These are phyloP conservation scores for Saprolegnia parasitica DNA, from an alignment of 352 stramenopile species.

Conservation along the genomic window DNA sequence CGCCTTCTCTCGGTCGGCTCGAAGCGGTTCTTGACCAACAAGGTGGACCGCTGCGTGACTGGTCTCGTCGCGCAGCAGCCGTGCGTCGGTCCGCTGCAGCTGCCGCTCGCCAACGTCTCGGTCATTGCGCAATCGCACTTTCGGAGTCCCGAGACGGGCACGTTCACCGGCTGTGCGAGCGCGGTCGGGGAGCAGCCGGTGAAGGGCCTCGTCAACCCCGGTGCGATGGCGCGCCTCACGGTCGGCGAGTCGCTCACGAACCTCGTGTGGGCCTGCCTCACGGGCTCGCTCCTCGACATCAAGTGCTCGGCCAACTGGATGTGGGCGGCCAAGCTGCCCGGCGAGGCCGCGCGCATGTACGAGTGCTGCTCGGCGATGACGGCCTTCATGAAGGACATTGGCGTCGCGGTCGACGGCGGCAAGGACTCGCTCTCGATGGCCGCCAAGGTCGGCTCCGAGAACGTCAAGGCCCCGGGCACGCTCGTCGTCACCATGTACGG, in stretches of 20 bases:
- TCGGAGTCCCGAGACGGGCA: conserved; percentile 53
- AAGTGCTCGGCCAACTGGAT: conserved; percentile 99
- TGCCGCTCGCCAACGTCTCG: conserved; percentile 95
- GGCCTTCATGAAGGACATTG: conserved; percentile 92
- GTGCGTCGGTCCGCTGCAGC: conserved; percentile 96
- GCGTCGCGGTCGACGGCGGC: conserved; percentile 96
- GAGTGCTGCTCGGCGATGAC: conserved; percentile 96
- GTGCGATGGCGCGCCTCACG: conserved; percentile 94
- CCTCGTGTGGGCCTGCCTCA: conserved; percentile 93
- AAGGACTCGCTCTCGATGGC: conserved; percentile 99
- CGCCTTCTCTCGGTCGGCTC: conserved; percentile 95
- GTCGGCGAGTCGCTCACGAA: conserved; percentile 98
- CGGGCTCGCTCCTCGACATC: conserved; percentile 92
- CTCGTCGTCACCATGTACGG: conserved; percentile 98
- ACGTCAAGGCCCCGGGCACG: conserved; percentile 97
- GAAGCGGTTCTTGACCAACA: conserved; percentile 96
- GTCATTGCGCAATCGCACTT: conserved; percentile 97
- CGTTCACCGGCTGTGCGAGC: conserved; percentile 92
- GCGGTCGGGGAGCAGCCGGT: conserved; percentile 96
- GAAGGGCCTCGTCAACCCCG: conserved; percentile 94
- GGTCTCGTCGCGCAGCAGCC: conserved; percentile 98
- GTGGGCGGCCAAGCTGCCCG: conserved; percentile 98
- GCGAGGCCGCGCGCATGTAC: conserved; percentile 99
- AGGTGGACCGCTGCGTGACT: conserved; percentile 97
- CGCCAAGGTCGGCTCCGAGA: conserved; percentile 89